Evolutionary conservation across 2,329 filamentous ascomycete genomes (phyloP).

Genomic region (Celoporthe dispersa): DNA sequence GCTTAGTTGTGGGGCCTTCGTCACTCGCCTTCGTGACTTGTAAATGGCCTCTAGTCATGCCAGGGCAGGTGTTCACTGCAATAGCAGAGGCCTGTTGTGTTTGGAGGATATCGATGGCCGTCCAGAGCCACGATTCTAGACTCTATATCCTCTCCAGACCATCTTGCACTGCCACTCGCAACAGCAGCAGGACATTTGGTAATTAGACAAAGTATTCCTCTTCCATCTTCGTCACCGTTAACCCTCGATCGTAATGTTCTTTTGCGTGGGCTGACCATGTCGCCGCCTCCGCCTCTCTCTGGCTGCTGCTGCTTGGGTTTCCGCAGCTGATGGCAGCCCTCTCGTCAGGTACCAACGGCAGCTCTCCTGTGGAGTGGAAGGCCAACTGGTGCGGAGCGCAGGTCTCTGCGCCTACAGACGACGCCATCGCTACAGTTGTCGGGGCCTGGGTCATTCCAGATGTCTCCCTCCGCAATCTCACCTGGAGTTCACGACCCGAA

Average conservation of each 20-base stretch:
- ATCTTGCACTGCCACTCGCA: neutral
- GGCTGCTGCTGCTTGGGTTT: no score
- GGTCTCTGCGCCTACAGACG: no score
- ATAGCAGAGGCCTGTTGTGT: neutral
- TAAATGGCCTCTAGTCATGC: neutral
- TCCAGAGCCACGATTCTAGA: neutral
- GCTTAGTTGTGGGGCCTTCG: neutral
- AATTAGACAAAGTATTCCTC: neutral
- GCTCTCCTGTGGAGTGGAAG: no score
- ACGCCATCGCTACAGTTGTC: no score
- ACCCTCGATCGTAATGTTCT: no score
- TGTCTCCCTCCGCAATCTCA: no score
- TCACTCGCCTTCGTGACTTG: neutral
- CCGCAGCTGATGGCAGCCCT: no score
- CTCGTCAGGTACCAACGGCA: no score
- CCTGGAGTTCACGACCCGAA: neutral
- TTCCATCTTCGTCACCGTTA: neutral
- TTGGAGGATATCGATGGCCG: neutral
- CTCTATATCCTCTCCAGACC: neutral
- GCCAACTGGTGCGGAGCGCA: no score
- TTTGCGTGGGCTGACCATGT: no score
- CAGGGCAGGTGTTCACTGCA: neutral
- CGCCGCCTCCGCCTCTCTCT: no score
- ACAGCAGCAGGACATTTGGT: neutral
- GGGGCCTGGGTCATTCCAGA: no score